phyloP scores from a whole-genome alignment of 768 basidiomycete species.

The Hypsizygus marmoreus region DNA sequence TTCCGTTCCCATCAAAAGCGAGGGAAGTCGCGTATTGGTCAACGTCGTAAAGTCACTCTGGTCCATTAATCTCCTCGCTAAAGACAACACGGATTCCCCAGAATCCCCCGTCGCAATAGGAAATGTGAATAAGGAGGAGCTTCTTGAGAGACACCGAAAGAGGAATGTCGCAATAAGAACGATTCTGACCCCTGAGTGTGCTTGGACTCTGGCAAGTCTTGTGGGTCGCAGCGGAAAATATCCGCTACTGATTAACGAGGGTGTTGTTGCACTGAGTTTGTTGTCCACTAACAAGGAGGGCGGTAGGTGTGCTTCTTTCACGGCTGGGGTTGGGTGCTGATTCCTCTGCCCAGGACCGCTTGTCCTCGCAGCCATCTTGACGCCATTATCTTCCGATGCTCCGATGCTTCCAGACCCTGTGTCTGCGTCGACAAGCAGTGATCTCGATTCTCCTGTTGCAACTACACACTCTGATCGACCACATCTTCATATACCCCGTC shows the following conservation, averaged over 20 bases:
- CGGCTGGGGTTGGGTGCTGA: neutral
- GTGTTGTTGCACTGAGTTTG: constrained; percentile 78
- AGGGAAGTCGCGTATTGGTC: constrained; percentile 87
- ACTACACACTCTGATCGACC: constrained; percentile 41
- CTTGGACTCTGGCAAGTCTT: constrained; percentile 66
- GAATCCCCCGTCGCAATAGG: constrained; percentile 19
- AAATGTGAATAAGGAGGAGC: constrained; percentile 30
- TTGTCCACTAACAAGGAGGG: constrained; percentile 66
- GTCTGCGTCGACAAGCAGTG: constrained; percentile 43
- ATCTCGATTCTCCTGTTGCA: constrained; percentile 49
- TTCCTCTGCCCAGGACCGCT: constrained; percentile 49
- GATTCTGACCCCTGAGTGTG: constrained; percentile 55
- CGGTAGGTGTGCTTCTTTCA: constrained; percentile 45
- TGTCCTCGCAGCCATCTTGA: constrained; percentile 61
- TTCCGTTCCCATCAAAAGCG: constrained; percentile 80
- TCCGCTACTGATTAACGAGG: constrained; percentile 87
- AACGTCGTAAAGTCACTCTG: constrained; percentile 83
- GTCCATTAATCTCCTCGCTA: constrained; percentile 46
- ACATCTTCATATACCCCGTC: constrained; percentile 46
- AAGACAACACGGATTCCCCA: constrained; percentile 20
- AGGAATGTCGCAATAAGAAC: constrained; percentile 54
- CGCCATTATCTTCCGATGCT: constrained; percentile 47
- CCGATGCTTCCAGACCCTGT: constrained; percentile 35
- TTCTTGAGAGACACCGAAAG: constrained; percentile 45
- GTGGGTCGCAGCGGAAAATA: constrained; percentile 78